Conservation (phyloP, 2,329 filamentous ascomycete genomes). For the Byssoonygena ceratinophila region DNA sequence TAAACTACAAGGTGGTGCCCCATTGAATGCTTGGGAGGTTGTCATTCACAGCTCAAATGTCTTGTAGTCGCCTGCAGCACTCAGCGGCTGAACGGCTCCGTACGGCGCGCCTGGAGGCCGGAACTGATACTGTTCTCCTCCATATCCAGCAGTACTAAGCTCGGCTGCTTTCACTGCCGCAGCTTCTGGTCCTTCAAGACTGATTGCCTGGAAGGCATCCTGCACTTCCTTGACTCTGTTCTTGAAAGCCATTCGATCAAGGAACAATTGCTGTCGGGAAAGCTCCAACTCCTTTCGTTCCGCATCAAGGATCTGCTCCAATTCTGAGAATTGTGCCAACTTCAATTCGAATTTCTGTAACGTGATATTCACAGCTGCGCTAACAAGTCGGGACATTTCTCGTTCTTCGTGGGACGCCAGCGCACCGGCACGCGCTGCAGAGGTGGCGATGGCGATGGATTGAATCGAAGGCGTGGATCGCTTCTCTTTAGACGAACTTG, state of each 20-base stretch:
- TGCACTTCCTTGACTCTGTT: slow-evolving; percentile 75
- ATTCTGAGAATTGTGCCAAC: slow-evolving; percentile 89
- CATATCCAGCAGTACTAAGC: slow-evolving; percentile 28
- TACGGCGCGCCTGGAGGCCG: slow-evolving; percentile 26
- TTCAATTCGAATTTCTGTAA: slow-evolving; percentile 93
- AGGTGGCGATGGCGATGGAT: slow-evolving; percentile 67
- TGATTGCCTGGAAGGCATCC: slow-evolving; percentile 49
- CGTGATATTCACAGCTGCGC: slow-evolving; percentile 84
- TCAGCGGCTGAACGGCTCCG: slow-evolving; percentile 29
- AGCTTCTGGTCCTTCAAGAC: slow-evolving; percentile 34
- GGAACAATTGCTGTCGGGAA: slow-evolving; percentile 81
- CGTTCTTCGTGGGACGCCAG: slow-evolving; percentile 94
- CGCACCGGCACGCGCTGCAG: slow-evolving; percentile 74
- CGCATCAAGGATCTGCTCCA: slow-evolving; percentile 82
- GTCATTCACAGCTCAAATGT: slow-evolving; percentile 32
- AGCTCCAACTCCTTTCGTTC: slow-evolving; percentile 89
- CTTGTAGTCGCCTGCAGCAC: slow-evolving; percentile 34
- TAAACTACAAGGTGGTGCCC: neutral
- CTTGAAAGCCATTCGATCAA: slow-evolving; percentile 84
- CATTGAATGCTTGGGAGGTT: neutral
- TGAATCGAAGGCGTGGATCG: slow-evolving; percentile 38
- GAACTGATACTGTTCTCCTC: slow-evolving; percentile 33
- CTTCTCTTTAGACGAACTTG: slow-evolving; percentile 39
- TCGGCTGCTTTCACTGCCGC: slow-evolving; percentile 31
- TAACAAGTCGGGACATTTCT: slow-evolving; percentile 88